A percentile compares a stretch with the other conserved stretches of the same genome.
Evolutionary conservation across 352 stramenopile genomes (phyloP).

Genomic region (Globisporangium lucens): DNA sequence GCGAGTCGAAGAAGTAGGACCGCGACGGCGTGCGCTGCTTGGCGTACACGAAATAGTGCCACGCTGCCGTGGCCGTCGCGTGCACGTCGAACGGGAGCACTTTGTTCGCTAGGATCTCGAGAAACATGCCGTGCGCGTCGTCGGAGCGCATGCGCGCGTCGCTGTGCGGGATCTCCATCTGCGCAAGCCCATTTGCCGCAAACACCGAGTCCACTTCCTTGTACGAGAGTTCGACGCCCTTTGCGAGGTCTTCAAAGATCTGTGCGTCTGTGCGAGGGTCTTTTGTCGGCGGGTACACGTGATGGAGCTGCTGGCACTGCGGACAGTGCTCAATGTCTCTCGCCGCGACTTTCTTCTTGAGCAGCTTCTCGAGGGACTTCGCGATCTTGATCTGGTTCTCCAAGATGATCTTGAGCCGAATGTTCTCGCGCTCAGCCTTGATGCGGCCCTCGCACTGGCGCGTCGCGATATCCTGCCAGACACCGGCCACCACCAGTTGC

Average conservation of each 20-base stretch:
- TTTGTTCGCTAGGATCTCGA: conserved; percentile 43
- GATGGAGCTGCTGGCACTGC: conserved; percentile 21
- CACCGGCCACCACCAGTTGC: conserved; percentile 19
- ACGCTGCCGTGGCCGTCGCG: conserved; percentile 32
- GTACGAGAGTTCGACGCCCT: conserved; percentile 35
- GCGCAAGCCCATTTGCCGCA: conserved; percentile 13
- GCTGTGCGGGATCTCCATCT: conserved; percentile 8
- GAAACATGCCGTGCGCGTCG: conserved; percentile 15
- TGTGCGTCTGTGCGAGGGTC: conserved; percentile 23
- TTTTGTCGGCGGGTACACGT: conserved; percentile 23
- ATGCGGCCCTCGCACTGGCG: conserved; percentile 26
- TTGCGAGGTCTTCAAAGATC: conserved; percentile 33
- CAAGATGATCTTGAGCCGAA: conserved; percentile 44
- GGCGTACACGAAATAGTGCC: conserved; percentile 34
- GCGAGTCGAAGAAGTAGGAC: conserved; percentile 21
- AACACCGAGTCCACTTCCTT: conserved; percentile 35
- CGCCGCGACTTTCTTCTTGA: conserved; percentile 25
- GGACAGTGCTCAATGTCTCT: conserved; percentile 11
- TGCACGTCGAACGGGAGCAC: conserved; percentile 39
- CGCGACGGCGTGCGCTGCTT: conserved; percentile 37
- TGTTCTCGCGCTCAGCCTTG: conserved; percentile 56
- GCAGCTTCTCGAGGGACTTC: conserved; percentile 42
- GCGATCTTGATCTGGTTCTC: conserved; percentile 65
- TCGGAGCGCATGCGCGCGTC: conserved; percentile 13
- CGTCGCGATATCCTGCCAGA: conserved; percentile 20